phyloP scores from a whole-genome alignment of 805 yeast genomes.

The Zygosaccharomyces lentus region DNA sequence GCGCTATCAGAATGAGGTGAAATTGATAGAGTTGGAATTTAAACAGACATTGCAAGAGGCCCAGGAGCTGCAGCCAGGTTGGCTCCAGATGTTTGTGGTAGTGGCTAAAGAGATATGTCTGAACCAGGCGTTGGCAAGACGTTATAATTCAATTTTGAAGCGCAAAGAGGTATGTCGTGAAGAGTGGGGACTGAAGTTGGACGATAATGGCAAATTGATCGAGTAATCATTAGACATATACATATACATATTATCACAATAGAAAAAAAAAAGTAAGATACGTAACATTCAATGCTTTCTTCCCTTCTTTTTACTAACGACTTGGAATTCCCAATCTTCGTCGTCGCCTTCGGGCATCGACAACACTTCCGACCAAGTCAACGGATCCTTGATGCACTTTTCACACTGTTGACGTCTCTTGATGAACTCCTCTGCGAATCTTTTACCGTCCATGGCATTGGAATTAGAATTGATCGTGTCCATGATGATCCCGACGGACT shows the following conservation, averaged over 20 bases:
- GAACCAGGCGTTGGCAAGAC: conserved; percentile 84
- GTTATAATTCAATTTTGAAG: conserved; percentile 42
- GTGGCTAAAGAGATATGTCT: conserved; percentile 85
- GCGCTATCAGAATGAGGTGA: conserved; percentile 71
- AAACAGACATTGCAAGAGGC: conserved; percentile 73
- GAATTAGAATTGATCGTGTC: conserved; percentile 89
- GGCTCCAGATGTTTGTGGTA: conserved; percentile 74
- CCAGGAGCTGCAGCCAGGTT: conserved; percentile 65
- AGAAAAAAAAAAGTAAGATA: conserved; percentile 2
- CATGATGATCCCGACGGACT: conserved; percentile 79
- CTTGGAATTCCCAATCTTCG: conserved; percentile 62
- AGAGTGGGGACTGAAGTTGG: conserved; percentile 32
- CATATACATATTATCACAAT: conserved; percentile 9
- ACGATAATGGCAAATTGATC: conserved; percentile 29
- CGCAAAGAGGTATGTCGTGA: conserved; percentile 36
- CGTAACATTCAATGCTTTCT: conserved; percentile 34
- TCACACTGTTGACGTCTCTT: conserved; percentile 75
- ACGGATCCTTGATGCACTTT: conserved; percentile 42
- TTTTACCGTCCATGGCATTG: conserved; percentile 87
- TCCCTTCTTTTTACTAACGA: conserved; percentile 58
- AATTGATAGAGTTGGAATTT: conserved; percentile 76
- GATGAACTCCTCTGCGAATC: conserved; percentile 87
- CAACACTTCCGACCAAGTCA: conserved; percentile 73
- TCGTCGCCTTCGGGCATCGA: conserved; percentile 40
- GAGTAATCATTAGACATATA: conserved; percentile 10